These are phyloP conservation scores for Colletotrichum chrysophilum DNA, from an alignment of 2,329 filamentous ascomycete genomes.

Conservation along the genomic window DNA sequence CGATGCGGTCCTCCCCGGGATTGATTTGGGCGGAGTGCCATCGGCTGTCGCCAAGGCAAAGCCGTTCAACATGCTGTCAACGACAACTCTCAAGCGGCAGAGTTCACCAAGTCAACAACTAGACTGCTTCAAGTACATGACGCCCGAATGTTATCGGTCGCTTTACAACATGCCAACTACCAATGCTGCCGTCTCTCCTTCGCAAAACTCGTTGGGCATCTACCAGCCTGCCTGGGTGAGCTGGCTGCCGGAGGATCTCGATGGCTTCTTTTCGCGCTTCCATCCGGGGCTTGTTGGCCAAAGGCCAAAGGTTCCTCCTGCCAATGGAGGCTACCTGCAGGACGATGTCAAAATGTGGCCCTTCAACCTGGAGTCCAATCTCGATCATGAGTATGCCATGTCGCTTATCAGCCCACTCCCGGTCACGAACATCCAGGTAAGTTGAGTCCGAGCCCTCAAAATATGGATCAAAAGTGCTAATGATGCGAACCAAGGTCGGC, in stretches of 20 bases:
- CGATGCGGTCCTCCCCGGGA: neutral
- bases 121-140: neutral
- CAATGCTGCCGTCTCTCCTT: neutral
- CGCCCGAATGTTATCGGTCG: neutral
- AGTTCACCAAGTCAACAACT: neutral
- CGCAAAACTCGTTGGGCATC: neutral
- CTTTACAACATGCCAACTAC: neutral
- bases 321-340: neutral
- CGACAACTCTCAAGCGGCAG: neutral
- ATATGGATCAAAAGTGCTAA: neutral
- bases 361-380: slow-evolving; percentile 3
- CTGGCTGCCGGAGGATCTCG: neutral
- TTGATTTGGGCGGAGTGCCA: neutral
- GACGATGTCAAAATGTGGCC: neutral
- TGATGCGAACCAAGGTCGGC: neutral
- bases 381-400: neutral
- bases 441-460: neutral
- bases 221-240: neutral
- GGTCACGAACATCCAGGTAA: slow-evolving; percentile 1
- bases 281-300: neutral
- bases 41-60: neutral
- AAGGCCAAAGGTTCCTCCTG: neutral
- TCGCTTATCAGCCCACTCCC: neutral
- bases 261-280: neutral
- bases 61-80: neutral